These are phyloP conservation scores for Mycena polygramma DNA, from an alignment of 768 basidiomycete genomes.

Conservation along the genomic window DNA sequence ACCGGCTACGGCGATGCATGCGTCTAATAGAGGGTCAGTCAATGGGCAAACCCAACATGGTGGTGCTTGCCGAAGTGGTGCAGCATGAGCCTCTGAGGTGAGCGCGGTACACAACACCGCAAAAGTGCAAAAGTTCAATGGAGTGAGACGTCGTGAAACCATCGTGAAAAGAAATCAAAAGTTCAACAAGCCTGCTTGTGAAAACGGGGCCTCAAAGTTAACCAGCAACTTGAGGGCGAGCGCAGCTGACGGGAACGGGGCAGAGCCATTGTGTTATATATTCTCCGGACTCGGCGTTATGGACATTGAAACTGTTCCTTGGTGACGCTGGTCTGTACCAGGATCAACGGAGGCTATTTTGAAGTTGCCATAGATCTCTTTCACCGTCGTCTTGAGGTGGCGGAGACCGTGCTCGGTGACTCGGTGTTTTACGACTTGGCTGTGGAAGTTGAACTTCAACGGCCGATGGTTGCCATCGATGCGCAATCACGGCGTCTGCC, in stretches of 20 bases:
- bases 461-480: no score
- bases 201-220: conserved; percentile 22
- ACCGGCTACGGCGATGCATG: neutral
- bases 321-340: conserved; percentile 5
- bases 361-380: neutral
- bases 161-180: conserved; percentile 7
- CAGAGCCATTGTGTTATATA: conserved; percentile 16
- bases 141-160: conserved; percentile 8
- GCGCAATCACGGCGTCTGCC: no score
- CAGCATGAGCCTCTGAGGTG: conserved; percentile 2
- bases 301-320: conserved; percentile 12
- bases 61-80: conserved; percentile 9
- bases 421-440: neutral
- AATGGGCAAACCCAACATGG: no score
- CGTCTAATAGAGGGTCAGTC: neutral
- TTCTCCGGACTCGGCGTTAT: neutral
- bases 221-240: conserved; percentile 30
- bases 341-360: conserved; percentile 8
- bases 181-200: conserved; percentile 26
- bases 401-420: neutral
- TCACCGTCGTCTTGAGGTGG: neutral
- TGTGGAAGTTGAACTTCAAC: no score
- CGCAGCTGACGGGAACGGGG: conserved; percentile 20
- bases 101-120: neutral
- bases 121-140: conserved; percentile 11